Evolutionary conservation across 441 rosid species (phyloP), one percentile per base, ranked within the genome.

Genomic region (Rhodomyrtus psidioides): DNA sequence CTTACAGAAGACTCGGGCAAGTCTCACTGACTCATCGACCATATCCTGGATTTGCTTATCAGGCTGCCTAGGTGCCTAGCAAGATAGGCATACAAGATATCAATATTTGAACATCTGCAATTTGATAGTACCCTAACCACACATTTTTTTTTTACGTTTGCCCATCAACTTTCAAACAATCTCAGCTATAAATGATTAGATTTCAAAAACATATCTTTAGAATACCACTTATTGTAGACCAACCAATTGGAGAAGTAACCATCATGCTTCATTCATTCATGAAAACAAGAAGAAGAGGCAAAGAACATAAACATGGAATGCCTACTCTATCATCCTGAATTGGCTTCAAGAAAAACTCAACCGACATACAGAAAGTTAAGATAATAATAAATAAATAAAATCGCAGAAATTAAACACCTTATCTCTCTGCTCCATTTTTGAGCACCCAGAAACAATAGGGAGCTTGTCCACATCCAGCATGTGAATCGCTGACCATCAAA

Each of bases 51-150:
- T 95, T 85, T 95, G 97, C 65, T 90, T 88, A 84, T 96, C 88
- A 27, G 92, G 98, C 86, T 89, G 89, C 28, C 23, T 88, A 58
- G 99, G 98, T 34, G 99, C 98, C 98, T 96, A 84, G 44, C n/a
- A 23, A 90, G 85, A 82, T 82, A 87, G 53, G 53, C 46, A 46
- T 54, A 17, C 76, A 58, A 23, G 30, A 19, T 62, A 34, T 56
- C 51, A 58, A 24, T 46, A 21, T 65, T 34, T 70, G 79, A n/a
- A 70, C 5, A 70, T 34, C 19, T 12, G 8, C 49, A 70, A 70
- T 5, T 39, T 1, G 79, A 70, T 10, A 39, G 79, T 21, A 19
- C 8, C 49, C 49, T 70, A 21, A 65, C 26, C 42, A 19, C 3
- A 19, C 5, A 39, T 70, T 34, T 70, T 9, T 23, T 65, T 39